These are phyloP conservation scores for Diaporthe eres DNA, from an alignment of 2,329 filamentous ascomycete species.

Conservation along the genomic window DNA sequence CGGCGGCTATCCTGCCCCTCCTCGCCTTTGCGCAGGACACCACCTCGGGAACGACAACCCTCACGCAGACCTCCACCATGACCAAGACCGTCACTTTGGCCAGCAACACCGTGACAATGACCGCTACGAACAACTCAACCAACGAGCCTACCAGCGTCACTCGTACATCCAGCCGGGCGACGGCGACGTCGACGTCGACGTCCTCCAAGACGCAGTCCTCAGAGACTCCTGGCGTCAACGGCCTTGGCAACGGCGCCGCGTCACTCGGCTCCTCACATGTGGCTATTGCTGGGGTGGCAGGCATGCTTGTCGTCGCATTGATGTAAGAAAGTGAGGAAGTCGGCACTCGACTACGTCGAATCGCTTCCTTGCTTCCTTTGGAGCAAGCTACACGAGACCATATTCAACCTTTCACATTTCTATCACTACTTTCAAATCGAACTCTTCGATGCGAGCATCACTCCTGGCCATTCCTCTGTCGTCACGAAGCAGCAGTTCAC, in stretches of 20 bases:
- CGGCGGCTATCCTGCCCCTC: constrained; percentile 66
- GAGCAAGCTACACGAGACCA: constrained; percentile 2
- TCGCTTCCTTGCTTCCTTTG: background rate
- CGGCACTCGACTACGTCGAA: background rate
- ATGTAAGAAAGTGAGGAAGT: constrained; percentile 56
- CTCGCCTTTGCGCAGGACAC: constrained; percentile 63
- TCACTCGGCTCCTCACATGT: constrained; percentile 60
- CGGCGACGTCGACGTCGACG: constrained; percentile 40
- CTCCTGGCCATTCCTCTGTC: constrained; percentile 47
- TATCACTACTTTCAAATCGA: constrained; percentile 43
- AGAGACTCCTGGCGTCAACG: constrained; percentile 54
- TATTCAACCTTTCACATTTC: background rate
- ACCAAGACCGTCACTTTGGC: constrained; percentile 59
- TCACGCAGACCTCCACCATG: constrained; percentile 66
- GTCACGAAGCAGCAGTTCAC: constrained; percentile 36
- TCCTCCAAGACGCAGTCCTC: constrained; percentile 49
- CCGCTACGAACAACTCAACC: constrained; percentile 26
- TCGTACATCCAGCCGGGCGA: constrained; percentile 30
- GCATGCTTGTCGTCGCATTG: constrained; percentile 64
- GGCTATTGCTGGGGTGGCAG: constrained; percentile 64
- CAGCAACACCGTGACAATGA: constrained; percentile 52
- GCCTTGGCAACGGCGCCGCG: constrained; percentile 49
- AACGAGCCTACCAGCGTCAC: constrained; percentile 46
- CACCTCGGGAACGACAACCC: constrained; percentile 62
- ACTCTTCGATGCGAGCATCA: constrained; percentile 51